phyloP scores from a whole-genome alignment of 345 rosid species.

The Durio zibethinus region DNA sequence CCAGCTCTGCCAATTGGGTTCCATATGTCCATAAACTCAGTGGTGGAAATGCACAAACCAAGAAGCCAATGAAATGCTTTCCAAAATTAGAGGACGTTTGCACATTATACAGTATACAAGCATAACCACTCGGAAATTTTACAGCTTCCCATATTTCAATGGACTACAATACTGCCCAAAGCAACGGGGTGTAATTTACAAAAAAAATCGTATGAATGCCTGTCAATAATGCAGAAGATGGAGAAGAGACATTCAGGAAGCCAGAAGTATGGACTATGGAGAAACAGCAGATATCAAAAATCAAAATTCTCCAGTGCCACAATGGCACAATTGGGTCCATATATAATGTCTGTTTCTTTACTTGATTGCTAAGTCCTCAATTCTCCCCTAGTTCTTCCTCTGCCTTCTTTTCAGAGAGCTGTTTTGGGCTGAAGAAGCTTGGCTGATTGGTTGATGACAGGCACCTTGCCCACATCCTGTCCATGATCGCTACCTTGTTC shows the following conservation, averaged over 20 bases:
- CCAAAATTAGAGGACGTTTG: background rate
- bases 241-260: background rate
- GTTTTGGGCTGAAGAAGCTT: constrained; percentile 42
- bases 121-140: background rate
- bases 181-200: background rate
- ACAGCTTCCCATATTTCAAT: background rate
- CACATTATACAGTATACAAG: background rate
- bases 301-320: background rate
- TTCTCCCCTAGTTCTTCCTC: background rate
- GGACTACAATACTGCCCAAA: background rate
- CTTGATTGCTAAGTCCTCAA: background rate
- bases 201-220: background rate
- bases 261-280: background rate
- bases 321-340: background rate
- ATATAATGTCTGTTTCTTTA: background rate
- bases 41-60: background rate
- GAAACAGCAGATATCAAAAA: background rate
- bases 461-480: constrained; percentile 57
- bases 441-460: constrained; percentile 70
- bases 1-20: too few relatives aligned
- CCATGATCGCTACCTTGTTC: constrained; percentile 59
- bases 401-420: constrained; percentile 1
- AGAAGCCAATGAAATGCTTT: background rate
- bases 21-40: too few relatives aligned
- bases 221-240: background rate